phyloP scores from a whole-genome alignment of 345 rosid species.

The Aethionema arabicum region DNA sequence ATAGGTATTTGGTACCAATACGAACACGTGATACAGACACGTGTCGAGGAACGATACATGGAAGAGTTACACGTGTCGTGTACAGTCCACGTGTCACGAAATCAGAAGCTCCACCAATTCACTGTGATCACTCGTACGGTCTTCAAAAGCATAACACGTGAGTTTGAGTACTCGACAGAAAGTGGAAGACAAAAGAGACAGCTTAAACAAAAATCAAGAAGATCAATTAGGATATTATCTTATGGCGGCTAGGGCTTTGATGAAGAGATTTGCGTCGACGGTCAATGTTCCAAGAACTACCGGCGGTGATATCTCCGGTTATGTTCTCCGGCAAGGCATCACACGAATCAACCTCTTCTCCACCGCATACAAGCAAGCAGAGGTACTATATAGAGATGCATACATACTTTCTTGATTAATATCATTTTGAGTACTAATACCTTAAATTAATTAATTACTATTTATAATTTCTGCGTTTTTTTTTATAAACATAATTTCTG shows the following conservation, averaged over 20 bases:
- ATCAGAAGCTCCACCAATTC: slow-evolving; percentile 5
- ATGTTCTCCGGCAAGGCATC: slow-evolving; percentile 17
- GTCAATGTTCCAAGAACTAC: slow-evolving; percentile 19
- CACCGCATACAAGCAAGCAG: slow-evolving; percentile 25
- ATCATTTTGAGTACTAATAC: background rate
- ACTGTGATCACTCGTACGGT: slow-evolving; percentile 9
- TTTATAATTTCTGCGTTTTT: too few species aligned
- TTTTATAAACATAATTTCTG: too few species aligned
- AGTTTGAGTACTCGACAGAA: slow-evolving; percentile 24
- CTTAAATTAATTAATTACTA: too few species aligned
- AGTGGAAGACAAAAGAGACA: slow-evolving; percentile 18
- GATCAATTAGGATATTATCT: background rate
- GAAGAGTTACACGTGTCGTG: slow-evolving; percentile 30
- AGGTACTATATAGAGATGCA: slow-evolving; percentile 11
- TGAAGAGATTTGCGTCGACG: slow-evolving; percentile 21
- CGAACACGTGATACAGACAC: slow-evolving; percentile 13
- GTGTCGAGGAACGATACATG: slow-evolving; percentile 15
- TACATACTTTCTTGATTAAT: background rate
- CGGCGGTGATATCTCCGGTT: slow-evolving; percentile 30
- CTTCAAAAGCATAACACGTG: background rate
- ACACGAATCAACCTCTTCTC: slow-evolving; percentile 24
- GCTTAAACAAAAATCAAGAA: background rate
- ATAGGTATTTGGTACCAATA: background rate
- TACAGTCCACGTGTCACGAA: slow-evolving; percentile 18
- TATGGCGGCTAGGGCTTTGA: slow-evolving; percentile 23